These are phyloP conservation scores for Curvularia sp. DNA, from an alignment of 2,329 filamentous ascomycete genomes.

Conservation along the genomic window DNA sequence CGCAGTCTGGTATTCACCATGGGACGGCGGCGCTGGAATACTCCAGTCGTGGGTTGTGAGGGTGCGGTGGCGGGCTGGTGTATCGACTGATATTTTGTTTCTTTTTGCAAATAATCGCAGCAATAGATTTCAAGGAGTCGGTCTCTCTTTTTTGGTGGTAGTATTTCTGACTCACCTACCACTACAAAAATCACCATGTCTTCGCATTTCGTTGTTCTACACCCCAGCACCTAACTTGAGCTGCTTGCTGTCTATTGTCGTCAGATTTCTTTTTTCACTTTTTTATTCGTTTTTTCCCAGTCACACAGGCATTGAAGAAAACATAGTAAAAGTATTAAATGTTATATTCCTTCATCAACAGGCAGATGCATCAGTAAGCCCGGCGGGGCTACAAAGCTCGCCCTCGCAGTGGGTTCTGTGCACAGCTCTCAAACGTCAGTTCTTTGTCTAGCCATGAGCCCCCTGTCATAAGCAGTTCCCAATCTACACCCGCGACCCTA, in stretches of 20 bases:
- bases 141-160: too few relatives aligned
- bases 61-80: constrained; percentile 44
- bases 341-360: constrained; percentile 17
- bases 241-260: neutral
- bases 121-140: too few relatives aligned
- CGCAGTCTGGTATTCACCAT: constrained; percentile 52
- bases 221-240: neutral
- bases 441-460: constrained; percentile 45
- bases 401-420: constrained; percentile 28
- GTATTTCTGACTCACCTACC: too few relatives aligned
- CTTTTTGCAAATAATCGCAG: neutral
- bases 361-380: constrained; percentile 16
- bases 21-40: constrained; percentile 52
- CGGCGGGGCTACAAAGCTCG: constrained; percentile 25
- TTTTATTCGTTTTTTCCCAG: neutral
- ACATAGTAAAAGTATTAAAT: constrained; percentile 18
- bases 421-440: constrained; percentile 27
- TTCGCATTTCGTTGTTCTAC: neutral
- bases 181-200: neutral
- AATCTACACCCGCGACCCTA: constrained; percentile 27
- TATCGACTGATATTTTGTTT: constrained; percentile 47
- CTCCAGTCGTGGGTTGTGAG: constrained; percentile 47
- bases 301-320: neutral
- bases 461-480: constrained; percentile 25
- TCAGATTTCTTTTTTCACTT: neutral